A percentile compares a stretch with the other conserved stretches of the same genome.
Conservation (phyloP, 164 flowering plant genomes). For the Chloranthus sessilifolius region DNA sequence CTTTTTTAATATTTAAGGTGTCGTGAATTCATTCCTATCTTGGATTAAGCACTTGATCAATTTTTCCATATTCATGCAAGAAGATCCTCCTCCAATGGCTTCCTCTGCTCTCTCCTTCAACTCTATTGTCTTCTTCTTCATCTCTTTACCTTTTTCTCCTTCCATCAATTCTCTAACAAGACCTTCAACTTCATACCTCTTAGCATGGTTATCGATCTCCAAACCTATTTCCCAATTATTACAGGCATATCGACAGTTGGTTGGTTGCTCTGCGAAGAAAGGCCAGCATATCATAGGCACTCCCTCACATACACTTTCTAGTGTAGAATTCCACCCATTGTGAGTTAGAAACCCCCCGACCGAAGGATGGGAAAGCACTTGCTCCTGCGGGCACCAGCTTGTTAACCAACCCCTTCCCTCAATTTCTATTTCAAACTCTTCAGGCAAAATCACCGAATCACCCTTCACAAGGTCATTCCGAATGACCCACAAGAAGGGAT, state of each 20-base stretch:
- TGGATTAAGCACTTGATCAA: too few relatives aligned
- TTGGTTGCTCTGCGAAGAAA: conserved; percentile 10
- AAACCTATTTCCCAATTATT: conserved; percentile 6
- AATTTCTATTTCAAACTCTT: conserved; percentile 8
- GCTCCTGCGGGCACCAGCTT: conserved; percentile 35
- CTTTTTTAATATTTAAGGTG: too few relatives aligned
- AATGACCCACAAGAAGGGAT: conserved; percentile 44
- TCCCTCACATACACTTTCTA: conserved; percentile 21
- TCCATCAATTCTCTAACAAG: conserved; percentile 5
- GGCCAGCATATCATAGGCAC: conserved; percentile 21
- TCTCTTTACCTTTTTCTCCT: conserved; percentile 3
- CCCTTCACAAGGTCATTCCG: conserved; percentile 47
- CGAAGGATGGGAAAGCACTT: conserved; percentile 32
- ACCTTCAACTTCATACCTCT: conserved; percentile 6
- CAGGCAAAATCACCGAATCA: conserved; percentile 11
- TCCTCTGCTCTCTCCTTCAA: not conserved
- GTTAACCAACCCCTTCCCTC: conserved; percentile 8
- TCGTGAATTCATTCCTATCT: too few relatives aligned
- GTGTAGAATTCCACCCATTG: conserved; percentile 32
- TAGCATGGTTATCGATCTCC: conserved; percentile 3
- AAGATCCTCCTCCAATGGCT: not conserved
- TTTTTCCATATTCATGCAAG: not conserved
- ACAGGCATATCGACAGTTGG: conserved; percentile 8
- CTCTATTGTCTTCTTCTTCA: not conserved
- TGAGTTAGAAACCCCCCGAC: conserved; percentile 33